These are phyloP conservation scores for Colletotrichum viniferum DNA, from an alignment of 2,329 filamentous ascomycete species.

Conservation along the genomic window DNA sequence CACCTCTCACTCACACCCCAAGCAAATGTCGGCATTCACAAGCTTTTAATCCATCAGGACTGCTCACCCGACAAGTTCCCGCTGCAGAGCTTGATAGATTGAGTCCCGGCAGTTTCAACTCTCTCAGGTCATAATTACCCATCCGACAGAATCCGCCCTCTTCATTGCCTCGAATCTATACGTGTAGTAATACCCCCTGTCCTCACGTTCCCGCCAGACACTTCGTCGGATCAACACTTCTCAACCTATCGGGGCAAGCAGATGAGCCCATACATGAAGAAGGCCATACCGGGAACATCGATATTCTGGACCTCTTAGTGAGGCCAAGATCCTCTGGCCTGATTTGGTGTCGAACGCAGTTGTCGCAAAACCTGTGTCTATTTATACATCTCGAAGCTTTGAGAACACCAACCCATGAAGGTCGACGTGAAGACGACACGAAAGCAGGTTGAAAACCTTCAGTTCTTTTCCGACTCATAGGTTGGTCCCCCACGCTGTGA, in stretches of 20 bases:
- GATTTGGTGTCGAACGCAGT: background rate
- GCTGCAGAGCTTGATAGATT: background rate
- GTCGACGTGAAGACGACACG: background rate
- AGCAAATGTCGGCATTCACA: background rate
- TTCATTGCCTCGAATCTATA: background rate
- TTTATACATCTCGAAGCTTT: background rate
- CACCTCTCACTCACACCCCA: background rate
- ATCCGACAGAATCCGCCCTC: fast-evolving
- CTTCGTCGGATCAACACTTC: background rate
- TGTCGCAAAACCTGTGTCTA: background rate
- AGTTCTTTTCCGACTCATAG: background rate
- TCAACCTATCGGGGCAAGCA: background rate
- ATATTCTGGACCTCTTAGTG: background rate
- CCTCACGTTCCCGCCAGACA: background rate
- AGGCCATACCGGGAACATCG: background rate
- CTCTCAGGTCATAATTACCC: background rate
- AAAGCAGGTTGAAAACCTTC: background rate
- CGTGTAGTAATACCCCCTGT: background rate
- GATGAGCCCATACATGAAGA: background rate
- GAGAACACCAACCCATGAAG: background rate
- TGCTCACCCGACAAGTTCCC: background rate
- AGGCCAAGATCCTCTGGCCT: background rate
- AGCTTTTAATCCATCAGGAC: background rate
- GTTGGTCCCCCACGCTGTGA: background rate
- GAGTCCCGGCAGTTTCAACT: background rate